These are phyloP conservation scores for Piedraia hortae DNA, from an alignment of 2,329 filamentous ascomycete genomes.

Conservation along the genomic window DNA sequence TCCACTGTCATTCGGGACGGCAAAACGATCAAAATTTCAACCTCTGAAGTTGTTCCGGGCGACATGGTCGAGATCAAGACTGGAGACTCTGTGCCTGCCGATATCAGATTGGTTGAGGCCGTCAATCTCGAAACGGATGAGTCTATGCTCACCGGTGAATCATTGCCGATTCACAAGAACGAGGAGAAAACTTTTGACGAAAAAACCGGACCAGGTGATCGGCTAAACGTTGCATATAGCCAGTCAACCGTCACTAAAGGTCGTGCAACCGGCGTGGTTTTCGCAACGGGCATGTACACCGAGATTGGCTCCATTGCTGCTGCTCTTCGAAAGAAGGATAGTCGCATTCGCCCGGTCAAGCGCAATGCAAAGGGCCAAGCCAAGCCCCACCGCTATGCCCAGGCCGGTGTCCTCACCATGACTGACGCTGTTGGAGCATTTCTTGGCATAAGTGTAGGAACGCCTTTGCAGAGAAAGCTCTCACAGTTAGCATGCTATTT, in stretches of 20 bases:
- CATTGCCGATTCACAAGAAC: conserved; percentile 38
- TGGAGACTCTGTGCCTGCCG: conserved; percentile 23
- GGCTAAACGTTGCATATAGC: conserved; percentile 42
- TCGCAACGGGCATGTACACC: conserved; percentile 44
- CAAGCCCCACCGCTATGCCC: conserved; percentile 14
- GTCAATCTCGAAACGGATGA: conserved; percentile 48
- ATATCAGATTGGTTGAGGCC: conserved; percentile 16
- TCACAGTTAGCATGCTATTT: conserved; percentile 67
- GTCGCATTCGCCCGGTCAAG: conserved; percentile 15
- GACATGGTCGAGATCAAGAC: conserved; percentile 21
- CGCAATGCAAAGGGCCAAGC: conserved; percentile 13
- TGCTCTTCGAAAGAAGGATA: conserved; percentile 33
- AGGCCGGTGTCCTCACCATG: conserved; percentile 25
- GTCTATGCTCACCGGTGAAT: conserved; percentile 47
- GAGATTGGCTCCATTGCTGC: conserved; percentile 53
- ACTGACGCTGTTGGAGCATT: conserved; percentile 33
- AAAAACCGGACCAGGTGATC: conserved; percentile 36
- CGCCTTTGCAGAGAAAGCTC: conserved; percentile 59
- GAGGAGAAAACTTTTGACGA: conserved; percentile 25
- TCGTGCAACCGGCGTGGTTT: conserved; percentile 39
- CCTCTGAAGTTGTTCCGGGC: conserved; percentile 19
- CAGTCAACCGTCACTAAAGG: conserved; percentile 46
- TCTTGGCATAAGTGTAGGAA: conserved; percentile 44
- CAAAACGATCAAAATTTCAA: conserved; percentile 15
- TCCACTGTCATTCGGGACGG: conserved; percentile 21